These are phyloP conservation scores for Thraustochytrium sp. DNA, from an alignment of 352 stramenopile genomes.

Conservation along the genomic window DNA sequence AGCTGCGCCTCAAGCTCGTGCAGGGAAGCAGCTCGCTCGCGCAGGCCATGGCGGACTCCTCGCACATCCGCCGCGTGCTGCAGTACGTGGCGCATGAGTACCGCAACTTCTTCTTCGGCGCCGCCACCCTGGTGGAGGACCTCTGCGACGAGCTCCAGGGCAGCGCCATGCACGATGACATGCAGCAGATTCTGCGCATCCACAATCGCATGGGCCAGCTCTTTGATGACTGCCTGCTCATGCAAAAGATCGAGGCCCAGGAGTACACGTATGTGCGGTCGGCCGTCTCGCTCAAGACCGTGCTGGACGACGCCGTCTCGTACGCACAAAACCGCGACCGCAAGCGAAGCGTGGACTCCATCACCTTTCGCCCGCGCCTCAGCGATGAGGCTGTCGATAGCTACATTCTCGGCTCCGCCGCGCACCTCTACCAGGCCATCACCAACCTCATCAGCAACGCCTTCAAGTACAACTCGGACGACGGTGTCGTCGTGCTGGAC, in stretches of 20 bases:
- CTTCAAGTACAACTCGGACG: slow-evolving; percentile 1
- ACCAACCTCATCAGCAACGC: slow-evolving; percentile 24
- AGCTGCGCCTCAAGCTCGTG: background rate
- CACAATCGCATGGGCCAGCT: slow-evolving; percentile 33
- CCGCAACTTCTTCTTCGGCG: slow-evolving; percentile 27
- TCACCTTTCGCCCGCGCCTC: background rate
- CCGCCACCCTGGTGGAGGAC: background rate
- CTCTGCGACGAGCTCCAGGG: background rate
- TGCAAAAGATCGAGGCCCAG: slow-evolving; percentile 25
- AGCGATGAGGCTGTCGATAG: background rate
- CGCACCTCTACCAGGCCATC: slow-evolving; percentile 11
- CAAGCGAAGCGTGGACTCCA: background rate
- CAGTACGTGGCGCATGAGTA: slow-evolving; percentile 16
- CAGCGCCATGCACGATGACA: background rate
- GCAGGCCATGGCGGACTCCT: background rate
- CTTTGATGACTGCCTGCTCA: slow-evolving; percentile 11
- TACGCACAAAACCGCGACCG: background rate
- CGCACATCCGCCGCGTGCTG: slow-evolving; percentile 10
- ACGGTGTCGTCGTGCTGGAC: background rate
- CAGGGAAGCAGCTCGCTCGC: background rate
- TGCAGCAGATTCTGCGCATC: background rate
- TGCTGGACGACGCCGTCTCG: background rate
- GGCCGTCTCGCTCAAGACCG: background rate
- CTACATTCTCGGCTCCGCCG: background rate
- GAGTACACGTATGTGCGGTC: slow-evolving; percentile 8